Conservation (phyloP, 345 rosid genomes). For the Carallia brachiata region DNA sequence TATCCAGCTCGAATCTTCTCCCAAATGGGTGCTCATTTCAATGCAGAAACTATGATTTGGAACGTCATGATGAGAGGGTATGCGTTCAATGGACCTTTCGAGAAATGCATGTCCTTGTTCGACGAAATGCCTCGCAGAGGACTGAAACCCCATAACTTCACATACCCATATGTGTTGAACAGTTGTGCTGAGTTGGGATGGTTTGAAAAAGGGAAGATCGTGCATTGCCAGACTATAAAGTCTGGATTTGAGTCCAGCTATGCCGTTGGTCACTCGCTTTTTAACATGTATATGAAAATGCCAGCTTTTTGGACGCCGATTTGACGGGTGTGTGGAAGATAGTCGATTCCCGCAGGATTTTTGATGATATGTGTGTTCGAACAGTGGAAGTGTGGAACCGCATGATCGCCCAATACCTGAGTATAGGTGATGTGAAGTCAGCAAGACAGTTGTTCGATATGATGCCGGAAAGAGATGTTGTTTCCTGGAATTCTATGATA, state of each 20-base stretch:
- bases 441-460: conserved; percentile 40
- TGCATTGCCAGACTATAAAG: conserved; percentile 29
- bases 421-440: conserved; percentile 20
- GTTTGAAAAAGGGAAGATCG: conserved; percentile 25
- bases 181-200: conserved; percentile 12
- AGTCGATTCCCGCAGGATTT: conserved; percentile 31
- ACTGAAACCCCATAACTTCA: conserved; percentile 18
- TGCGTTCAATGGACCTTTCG: conserved; percentile 18
- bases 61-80: conserved; percentile 26
- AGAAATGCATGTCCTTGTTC: conserved; percentile 13
- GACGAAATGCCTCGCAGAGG: conserved; percentile 24
- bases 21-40: conserved; percentile 12
- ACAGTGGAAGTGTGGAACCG: conserved; percentile 37
- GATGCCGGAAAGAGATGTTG: conserved; percentile 40
- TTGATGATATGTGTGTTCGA: conserved; percentile 27
- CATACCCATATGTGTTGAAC: conserved; percentile 23
- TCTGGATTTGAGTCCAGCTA: conserved; percentile 27
- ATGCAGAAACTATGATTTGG: conserved; percentile 14
- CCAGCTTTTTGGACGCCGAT: background rate
- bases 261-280: conserved; percentile 24
- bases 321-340: background rate
- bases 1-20: conserved; percentile 30
- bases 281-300: conserved; percentile 19
- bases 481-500: conserved; percentile 46
- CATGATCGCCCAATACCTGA: conserved; percentile 16